A percentile compares a stretch with the other conserved stretches of the same genome.
Evolutionary conservation across 2,329 filamentous ascomycete species (phyloP).

Genomic region (Diaporthe sp.): DNA sequence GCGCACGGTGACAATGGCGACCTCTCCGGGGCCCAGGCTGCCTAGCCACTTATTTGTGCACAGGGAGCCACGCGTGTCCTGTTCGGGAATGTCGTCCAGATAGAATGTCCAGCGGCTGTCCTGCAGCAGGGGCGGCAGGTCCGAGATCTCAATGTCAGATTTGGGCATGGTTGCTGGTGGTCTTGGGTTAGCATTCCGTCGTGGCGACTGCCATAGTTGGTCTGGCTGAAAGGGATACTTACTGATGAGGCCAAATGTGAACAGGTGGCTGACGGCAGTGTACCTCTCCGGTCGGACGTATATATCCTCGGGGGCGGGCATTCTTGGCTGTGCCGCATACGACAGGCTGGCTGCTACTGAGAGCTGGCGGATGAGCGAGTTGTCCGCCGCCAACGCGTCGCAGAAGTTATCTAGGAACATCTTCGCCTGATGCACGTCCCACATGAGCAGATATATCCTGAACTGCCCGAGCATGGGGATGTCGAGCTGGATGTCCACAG

Average conservation of each 20-base stretch:
- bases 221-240: conserved; percentile 48
- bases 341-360: conserved; percentile 72
- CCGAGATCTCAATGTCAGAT: conserved; percentile 73
- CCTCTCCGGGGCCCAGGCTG: conserved; percentile 66
- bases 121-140: conserved; percentile 73
- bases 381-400: conserved; percentile 62
- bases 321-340: conserved; percentile 71
- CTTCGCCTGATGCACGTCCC: conserved; percentile 68
- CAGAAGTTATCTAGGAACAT: conserved; percentile 74
- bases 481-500: conserved; percentile 82
- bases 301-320: conserved; percentile 72
- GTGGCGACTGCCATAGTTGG: not conserved
- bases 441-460: conserved; percentile 79
- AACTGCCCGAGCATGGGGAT: conserved; percentile 85
- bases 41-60: conserved; percentile 81
- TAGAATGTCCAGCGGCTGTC: conserved; percentile 81
- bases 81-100: conserved; percentile 74
- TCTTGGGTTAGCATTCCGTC: conserved; percentile 42
- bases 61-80: conserved; percentile 63
- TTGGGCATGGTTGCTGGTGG: conserved; percentile 70
- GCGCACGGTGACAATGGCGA: conserved; percentile 77
- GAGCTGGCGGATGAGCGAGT: conserved; percentile 71
- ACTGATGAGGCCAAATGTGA: conserved; percentile 80
- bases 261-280: conserved; percentile 75
- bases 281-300: conserved; percentile 79